These are phyloP conservation scores for Allantophomopsis lycopodina DNA, from an alignment of 2,329 filamentous ascomycete species.

Conservation along the genomic window DNA sequence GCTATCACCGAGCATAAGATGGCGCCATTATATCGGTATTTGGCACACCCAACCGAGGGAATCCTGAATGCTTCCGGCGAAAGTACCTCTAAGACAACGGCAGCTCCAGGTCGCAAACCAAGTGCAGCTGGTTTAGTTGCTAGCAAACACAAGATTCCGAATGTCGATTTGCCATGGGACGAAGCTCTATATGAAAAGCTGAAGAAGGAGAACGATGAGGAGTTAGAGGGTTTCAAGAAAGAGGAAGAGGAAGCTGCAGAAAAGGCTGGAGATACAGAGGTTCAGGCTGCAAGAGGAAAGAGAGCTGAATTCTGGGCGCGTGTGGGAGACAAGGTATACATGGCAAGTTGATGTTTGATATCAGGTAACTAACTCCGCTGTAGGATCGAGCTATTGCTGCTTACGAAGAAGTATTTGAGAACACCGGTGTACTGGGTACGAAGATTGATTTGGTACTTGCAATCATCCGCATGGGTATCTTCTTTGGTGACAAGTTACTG, in stretches of 20 bases:
- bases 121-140: conserved; percentile 65
- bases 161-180: conserved; percentile 74
- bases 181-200: conserved; percentile 72
- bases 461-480: conserved; percentile 88
- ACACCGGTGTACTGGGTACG: conserved; percentile 90
- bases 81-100: conserved; percentile 26
- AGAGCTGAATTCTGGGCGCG: conserved; percentile 91
- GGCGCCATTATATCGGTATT: conserved; percentile 75
- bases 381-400: conserved; percentile 89
- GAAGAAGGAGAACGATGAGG: conserved; percentile 63
- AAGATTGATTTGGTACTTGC: conserved; percentile 97
- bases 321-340: conserved; percentile 80
- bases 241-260: conserved; percentile 90
- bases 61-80: conserved; percentile 38
- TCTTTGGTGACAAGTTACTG: conserved; percentile 85
- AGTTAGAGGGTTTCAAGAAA: conserved; percentile 65
- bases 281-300: conserved; percentile 85
- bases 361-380: conserved; percentile 7
- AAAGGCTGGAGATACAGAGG: conserved; percentile 91
- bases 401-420: conserved; percentile 89
- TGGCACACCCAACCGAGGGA: conserved; percentile 62
- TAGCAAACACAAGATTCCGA: conserved; percentile 48
- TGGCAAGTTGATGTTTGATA: not conserved
- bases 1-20: conserved; percentile 75
- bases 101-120: conserved; percentile 53